phyloP scores from a whole-genome alignment of 1,284 basidiomycete species.

The Pseudozyma sp. region DNA sequence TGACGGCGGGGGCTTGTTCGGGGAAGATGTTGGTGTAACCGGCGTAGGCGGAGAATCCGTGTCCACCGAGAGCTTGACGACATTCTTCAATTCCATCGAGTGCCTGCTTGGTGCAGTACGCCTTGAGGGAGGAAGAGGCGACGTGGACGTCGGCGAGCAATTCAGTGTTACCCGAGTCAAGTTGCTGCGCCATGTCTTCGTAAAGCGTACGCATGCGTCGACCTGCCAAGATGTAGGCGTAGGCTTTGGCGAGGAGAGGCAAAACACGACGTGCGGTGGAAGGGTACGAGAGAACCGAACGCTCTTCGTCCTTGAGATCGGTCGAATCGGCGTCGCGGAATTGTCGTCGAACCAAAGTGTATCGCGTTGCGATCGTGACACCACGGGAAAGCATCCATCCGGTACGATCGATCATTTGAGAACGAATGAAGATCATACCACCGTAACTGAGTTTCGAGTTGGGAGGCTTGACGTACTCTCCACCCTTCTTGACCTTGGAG shows the following conservation, averaged over 20 bases:
- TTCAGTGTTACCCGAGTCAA: constrained; percentile 68
- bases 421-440: constrained; percentile 72
- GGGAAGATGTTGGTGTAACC: constrained; percentile 63
- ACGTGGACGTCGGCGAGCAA: constrained; percentile 69
- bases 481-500: constrained; percentile 77
- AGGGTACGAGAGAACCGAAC: constrained; percentile 69
- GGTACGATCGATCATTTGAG: constrained; percentile 74
- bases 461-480: constrained; percentile 77
- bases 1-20: constrained; percentile 63
- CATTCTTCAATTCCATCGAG: constrained; percentile 69
- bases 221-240: constrained; percentile 69
- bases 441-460: constrained; percentile 82
- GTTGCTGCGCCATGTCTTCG: constrained; percentile 64
- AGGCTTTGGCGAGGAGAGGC: constrained; percentile 69
- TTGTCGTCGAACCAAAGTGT: constrained; percentile 80
- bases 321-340: constrained; percentile 61
- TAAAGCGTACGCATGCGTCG: constrained; percentile 68
- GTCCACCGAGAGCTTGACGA: constrained; percentile 69
- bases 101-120: constrained; percentile 68
- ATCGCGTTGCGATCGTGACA: constrained; percentile 79
- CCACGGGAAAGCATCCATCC: constrained; percentile 77
- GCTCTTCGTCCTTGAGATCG: constrained; percentile 70
- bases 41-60: constrained; percentile 68
- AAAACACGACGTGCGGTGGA: constrained; percentile 68
- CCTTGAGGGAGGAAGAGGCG: constrained; percentile 68